These are phyloP conservation scores for Dictyostelium firmibasis DNA, from an alignment of 78 protist species.

Conservation along the genomic window DNA sequence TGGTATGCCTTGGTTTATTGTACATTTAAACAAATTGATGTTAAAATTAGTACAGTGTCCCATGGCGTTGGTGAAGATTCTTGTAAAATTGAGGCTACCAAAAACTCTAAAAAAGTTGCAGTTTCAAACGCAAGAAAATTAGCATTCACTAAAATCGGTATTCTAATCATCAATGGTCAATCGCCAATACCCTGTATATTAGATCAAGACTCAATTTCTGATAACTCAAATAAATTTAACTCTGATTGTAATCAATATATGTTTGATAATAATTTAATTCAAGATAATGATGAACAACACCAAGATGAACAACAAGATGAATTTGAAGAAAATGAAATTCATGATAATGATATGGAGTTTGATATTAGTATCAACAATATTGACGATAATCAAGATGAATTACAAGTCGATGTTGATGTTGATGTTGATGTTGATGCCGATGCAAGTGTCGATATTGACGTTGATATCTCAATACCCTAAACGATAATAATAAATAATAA, in stretches of 20 bases:
- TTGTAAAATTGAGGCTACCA: background rate
- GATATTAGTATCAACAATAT: background rate
- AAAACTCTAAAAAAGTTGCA: background rate
- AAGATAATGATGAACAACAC: background rate
- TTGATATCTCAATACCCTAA: background rate
- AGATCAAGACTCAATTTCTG: background rate
- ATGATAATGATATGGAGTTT: background rate
- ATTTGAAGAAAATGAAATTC: background rate
- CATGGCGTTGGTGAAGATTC: background rate
- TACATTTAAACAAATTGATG: background rate
- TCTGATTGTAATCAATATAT: background rate
- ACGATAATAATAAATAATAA: background rate
- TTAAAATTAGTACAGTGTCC: background rate
- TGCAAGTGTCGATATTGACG: background rate
- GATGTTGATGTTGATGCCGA: background rate
- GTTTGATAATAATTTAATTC: background rate
- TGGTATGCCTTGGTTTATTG: background rate
- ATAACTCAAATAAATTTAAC: background rate
- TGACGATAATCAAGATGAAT: background rate
- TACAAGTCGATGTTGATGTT: background rate
- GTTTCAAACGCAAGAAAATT: slow-evolving; percentile 20
- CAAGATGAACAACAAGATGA: background rate
- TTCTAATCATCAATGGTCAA: background rate
- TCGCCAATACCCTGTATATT: background rate
- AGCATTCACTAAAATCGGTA: slow-evolving; percentile 8